These are phyloP conservation scores for Venturia effusa DNA, from an alignment of 2,329 filamentous ascomycete genomes.

Conservation along the genomic window DNA sequence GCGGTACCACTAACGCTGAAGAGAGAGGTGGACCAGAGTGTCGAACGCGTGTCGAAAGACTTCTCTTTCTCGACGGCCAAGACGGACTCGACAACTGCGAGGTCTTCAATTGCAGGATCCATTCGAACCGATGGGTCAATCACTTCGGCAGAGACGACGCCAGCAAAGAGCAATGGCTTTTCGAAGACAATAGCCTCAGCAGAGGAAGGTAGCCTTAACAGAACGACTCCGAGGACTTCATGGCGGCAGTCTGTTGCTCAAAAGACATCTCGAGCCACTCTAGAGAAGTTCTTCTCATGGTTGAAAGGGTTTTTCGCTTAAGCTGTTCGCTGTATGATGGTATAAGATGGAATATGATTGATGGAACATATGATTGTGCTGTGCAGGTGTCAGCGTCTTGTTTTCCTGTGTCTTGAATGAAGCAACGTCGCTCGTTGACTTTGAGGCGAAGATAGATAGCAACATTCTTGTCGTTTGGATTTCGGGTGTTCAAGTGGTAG, in stretches of 20 bases:
- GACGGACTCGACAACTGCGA: neutral
- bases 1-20: neutral
- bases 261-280: neutral
- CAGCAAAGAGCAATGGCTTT: neutral
- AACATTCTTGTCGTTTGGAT: neutral
- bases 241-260: neutral
- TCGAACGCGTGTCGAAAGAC: neutral
- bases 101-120: neutral
- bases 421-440: neutral
- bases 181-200: neutral
- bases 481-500: neutral
- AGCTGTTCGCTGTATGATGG: neutral
- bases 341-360: neutral
- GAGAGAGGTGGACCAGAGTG: neutral
- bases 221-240: neutral
- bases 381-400: neutral
- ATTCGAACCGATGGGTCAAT: neutral
- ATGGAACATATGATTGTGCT: neutral
- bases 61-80: neutral
- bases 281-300: neutral
- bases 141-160: neutral
- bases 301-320: neutral
- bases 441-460: neutral
- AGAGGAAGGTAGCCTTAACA: neutral
- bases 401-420: neutral